Conservation (phyloP, 1,284 basidiomycete species). For the Cryptococcus sp. region DNA sequence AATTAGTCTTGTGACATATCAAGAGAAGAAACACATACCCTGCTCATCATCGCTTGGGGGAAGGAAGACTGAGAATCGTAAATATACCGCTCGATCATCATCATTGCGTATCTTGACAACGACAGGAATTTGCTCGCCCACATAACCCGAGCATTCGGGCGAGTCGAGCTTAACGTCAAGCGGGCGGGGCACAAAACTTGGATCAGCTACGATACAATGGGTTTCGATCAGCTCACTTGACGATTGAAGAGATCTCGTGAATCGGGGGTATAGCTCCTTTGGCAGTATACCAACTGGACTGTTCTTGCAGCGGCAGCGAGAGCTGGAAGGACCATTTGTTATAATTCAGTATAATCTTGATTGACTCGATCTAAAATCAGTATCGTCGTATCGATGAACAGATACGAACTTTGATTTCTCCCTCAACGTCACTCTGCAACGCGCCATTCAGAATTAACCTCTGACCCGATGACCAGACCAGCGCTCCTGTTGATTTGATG, state of each 20-base stretch:
- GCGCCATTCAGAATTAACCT: conserved; percentile 19
- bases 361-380: conserved; percentile 16
- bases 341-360: conserved; percentile 23
- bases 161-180: conserved; percentile 59
- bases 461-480: conserved; percentile 17
- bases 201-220: not conserved
- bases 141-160: conserved; percentile 57
- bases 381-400: not conserved
- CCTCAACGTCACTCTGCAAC: conserved; percentile 10
- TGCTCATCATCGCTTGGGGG: conserved; percentile 75
- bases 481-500: conserved; percentile 4
- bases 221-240: conserved; percentile 11
- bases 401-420: conserved; percentile 20
- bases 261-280: conserved; percentile 11
- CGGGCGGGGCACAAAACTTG: conserved; percentile 61
- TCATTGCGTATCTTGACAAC: conserved; percentile 61
- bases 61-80: conserved; percentile 67
- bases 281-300: conserved; percentile 20
- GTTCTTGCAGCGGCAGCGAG: conserved; percentile 10
- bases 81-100: conserved; percentile 62
- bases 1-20: not conserved
- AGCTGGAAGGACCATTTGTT: conserved; percentile 36
- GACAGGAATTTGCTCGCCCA: conserved; percentile 72
- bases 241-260: conserved; percentile 13
- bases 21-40: conserved; percentile 50